Percentiles rank a stretch among this genome's conserved stretches.
Conservation (phyloP, 768 basidiomycete species). For the Hemileccinum impolitum region DNA sequence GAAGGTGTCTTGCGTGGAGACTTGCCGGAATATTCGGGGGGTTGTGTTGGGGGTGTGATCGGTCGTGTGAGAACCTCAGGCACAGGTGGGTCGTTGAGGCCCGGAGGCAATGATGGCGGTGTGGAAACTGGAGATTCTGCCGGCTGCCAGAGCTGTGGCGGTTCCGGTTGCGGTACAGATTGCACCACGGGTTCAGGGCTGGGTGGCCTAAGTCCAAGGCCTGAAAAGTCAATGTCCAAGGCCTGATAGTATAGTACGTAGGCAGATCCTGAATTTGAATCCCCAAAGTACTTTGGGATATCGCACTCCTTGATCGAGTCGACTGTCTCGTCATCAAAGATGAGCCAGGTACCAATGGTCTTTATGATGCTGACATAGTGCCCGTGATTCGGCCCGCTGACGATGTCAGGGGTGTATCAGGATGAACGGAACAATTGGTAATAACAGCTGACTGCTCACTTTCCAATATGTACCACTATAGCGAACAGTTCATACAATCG, state of each 20-base stretch:
- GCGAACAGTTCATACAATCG: slow-evolving; percentile 92
- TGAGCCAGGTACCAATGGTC: slow-evolving; percentile 77
- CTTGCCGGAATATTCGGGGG: slow-evolving; percentile 10
- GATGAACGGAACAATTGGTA: slow-evolving; percentile 1
- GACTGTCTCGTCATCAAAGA: slow-evolving; percentile 96
- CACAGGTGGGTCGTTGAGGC: slow-evolving; percentile 27
- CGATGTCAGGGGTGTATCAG: slow-evolving; percentile 15
- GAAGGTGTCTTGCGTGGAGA: slow-evolving; percentile 25
- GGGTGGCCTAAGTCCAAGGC: slow-evolving; percentile 57
- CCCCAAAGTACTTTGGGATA: slow-evolving; percentile 93
- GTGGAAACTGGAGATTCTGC: slow-evolving; percentile 26
- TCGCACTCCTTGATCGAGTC: slow-evolving; percentile 84
- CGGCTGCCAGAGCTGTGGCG: slow-evolving; percentile 9
- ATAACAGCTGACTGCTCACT: slow-evolving; percentile 53
- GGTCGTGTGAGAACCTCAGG: slow-evolving; percentile 17
- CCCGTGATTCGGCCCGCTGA: slow-evolving; percentile 95
- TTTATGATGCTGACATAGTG: slow-evolving; percentile 97
- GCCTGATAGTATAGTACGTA: slow-evolving; percentile 99
- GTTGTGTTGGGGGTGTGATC: slow-evolving; percentile 20
- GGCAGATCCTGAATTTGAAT: slow-evolving; percentile 80
- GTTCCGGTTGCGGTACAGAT: slow-evolving; percentile 15
- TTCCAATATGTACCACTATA: slow-evolving; percentile 98
- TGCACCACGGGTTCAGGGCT: slow-evolving; percentile 21
- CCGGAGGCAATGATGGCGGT: slow-evolving; percentile 33
- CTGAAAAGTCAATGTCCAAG: slow-evolving; percentile 72